These are phyloP conservation scores for Tricholoma bakamatsutake DNA, from an alignment of 768 basidiomycete species.

Conservation along the genomic window DNA sequence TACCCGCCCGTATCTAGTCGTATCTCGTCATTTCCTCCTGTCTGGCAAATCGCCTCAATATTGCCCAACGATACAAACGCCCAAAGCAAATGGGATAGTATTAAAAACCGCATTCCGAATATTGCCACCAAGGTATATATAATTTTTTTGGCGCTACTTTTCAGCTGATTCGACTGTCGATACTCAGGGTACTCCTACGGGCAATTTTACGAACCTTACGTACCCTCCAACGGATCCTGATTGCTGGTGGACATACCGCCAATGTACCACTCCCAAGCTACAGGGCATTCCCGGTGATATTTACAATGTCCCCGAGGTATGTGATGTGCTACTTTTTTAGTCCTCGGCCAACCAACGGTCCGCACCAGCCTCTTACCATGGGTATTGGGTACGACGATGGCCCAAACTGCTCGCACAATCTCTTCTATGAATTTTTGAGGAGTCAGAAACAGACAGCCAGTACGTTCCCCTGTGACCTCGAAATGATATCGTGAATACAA, in stretches of 20 bases:
- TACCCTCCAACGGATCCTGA: slow-evolving; percentile 41
- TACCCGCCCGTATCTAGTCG: slow-evolving; percentile 30
- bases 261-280: slow-evolving; percentile 44
- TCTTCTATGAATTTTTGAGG: slow-evolving; percentile 50
- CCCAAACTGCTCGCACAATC: slow-evolving; percentile 60
- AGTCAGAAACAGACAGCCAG: slow-evolving; percentile 56
- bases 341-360: not conserved
- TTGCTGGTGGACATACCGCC: slow-evolving; percentile 44
- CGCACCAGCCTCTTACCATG: slow-evolving; percentile 42
- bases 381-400: slow-evolving; percentile 64
- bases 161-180: not conserved
- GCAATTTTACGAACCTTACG: slow-evolving; percentile 24
- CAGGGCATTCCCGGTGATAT: slow-evolving; percentile 39
- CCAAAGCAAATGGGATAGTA: slow-evolving; percentile 35
- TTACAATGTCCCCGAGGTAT: slow-evolving; percentile 42
- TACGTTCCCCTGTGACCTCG: slow-evolving; percentile 22
- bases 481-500: not conserved
- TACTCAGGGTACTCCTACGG: slow-evolving; percentile 18
- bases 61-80: slow-evolving; percentile 38
- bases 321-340: not conserved
- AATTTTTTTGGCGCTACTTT: not conserved
- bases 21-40: slow-evolving; percentile 33
- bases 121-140: slow-evolving; percentile 35
- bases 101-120: slow-evolving; percentile 41
- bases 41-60: slow-evolving; percentile 41